These are phyloP conservation scores for Erodium trifolium DNA, from an alignment of 441 rosid genomes.

Conservation along the genomic window DNA sequence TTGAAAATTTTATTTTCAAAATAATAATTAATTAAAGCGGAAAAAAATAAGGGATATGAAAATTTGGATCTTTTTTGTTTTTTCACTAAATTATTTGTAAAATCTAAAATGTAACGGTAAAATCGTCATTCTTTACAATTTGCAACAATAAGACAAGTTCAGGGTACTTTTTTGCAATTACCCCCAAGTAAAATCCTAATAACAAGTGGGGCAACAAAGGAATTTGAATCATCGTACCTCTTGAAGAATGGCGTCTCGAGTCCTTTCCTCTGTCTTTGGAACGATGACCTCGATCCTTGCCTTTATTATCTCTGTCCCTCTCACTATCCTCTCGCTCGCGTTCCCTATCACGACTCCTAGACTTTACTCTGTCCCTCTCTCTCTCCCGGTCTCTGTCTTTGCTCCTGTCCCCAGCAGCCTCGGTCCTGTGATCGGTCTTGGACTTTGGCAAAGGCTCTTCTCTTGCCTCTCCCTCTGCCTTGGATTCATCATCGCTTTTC, in stretches of 20 bases:
- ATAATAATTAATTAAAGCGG: too few species aligned
- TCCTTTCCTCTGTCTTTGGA: conserved; percentile 64
- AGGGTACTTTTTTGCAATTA: too few species aligned
- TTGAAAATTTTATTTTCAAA: too few species aligned
- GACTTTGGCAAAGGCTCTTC: conserved; percentile 37
- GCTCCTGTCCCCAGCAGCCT: conserved; percentile 46
- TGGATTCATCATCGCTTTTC: conserved; percentile 58
- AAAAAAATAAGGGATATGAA: too few species aligned
- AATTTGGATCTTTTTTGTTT: too few species aligned
- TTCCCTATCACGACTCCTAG: conserved; percentile 57
- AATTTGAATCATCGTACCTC: conserved; percentile 33
- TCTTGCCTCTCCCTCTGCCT: conserved; percentile 38
- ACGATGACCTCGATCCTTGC: conserved; percentile 56
- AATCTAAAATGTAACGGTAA: too few species aligned
- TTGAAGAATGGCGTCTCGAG: conserved; percentile 68
- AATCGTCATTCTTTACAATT: too few species aligned
- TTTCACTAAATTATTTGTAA: too few species aligned
- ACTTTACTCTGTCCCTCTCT: conserved; percentile 40
- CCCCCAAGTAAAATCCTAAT: neutral
- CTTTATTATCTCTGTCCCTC: conserved; percentile 51
- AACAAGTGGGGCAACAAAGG: neutral
- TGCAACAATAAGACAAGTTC: too few species aligned
- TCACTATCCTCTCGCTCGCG: conserved; percentile 55
- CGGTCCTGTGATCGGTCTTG: conserved; percentile 46
- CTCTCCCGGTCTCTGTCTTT: conserved; percentile 43